Evolutionary conservation across 257 asterid genomes (phyloP).

Genomic region (Fraxinus excelsior): DNA sequence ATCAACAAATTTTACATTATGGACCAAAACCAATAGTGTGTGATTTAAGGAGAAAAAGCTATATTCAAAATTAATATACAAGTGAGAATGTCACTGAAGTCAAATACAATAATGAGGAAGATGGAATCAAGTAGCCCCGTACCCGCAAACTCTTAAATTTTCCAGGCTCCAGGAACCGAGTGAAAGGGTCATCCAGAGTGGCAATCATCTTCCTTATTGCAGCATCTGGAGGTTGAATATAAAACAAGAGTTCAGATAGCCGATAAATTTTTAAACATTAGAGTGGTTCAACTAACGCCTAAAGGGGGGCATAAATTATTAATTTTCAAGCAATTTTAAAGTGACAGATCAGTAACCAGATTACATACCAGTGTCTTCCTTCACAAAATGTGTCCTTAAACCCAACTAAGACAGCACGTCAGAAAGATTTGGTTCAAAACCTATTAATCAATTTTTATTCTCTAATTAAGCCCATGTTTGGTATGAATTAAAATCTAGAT

Average conservation of each 20-base stretch:
- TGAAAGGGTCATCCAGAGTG: slow-evolving; percentile 93
- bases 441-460: not conserved
- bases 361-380: not conserved
- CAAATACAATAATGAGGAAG: slow-evolving; percentile 16
- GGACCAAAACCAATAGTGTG: slow-evolving; percentile 21
- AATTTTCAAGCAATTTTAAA: not conserved
- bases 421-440: slow-evolving; percentile 4
- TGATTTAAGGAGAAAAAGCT: slow-evolving; percentile 7
- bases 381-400: not conserved
- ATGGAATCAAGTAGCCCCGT: slow-evolving; percentile 34
- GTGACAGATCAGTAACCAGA: slow-evolving; percentile 1
- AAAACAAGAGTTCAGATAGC: slow-evolving; percentile 14
- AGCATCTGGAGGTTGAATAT: slow-evolving; percentile 53
- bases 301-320: not conserved
- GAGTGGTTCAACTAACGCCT: slow-evolving; percentile 2
- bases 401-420: slow-evolving; percentile 12
- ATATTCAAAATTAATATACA: slow-evolving; percentile 14
- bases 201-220: slow-evolving; percentile 95
- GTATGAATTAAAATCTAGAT: no score
- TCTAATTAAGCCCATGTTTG: not conserved
- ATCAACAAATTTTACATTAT: slow-evolving; percentile 32
- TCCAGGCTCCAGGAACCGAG: slow-evolving; percentile 94
- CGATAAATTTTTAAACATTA: slow-evolving; percentile 1
- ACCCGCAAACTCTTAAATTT: slow-evolving; percentile 91
- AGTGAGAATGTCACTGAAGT: not conserved